A percentile compares a stretch with the other conserved stretches of the same genome.
phyloP scores from a whole-genome alignment of 163 green algal species.

The Trebouxiophyceae sp. region DNA sequence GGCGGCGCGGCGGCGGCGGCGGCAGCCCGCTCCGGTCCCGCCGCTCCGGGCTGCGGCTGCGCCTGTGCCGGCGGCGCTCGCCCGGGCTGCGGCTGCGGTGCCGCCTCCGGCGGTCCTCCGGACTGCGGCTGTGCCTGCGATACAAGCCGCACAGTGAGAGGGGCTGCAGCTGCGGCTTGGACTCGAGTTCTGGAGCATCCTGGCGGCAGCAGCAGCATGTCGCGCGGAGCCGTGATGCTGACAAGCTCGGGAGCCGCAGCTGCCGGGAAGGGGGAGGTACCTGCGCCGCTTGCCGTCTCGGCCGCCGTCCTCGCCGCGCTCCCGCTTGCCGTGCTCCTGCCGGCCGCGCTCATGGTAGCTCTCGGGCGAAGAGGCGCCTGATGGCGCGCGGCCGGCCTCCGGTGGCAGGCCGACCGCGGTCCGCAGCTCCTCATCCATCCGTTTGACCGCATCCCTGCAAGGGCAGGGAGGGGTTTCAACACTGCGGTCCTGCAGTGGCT shows the following conservation, averaged over 20 bases:
- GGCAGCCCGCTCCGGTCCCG: background rate
- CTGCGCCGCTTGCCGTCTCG: conserved; percentile 12
- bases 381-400: background rate
- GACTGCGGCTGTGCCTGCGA: background rate
- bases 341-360: background rate
- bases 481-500: background rate
- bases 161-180: too few relatives aligned
- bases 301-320: conserved; percentile 17
- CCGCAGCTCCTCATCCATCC: conserved; percentile 64
- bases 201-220: too few relatives aligned
- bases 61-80: conserved; percentile 14
- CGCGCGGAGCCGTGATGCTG: too few relatives aligned
- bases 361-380: conserved; percentile 6
- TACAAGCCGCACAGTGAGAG: too few relatives aligned
- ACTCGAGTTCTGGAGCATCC: too few relatives aligned
- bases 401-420: conserved; percentile 25
- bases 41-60: conserved; percentile 8
- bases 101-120: conserved; percentile 3
- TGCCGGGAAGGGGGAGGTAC: background rate
- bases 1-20: conserved; percentile 4
- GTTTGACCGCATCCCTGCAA: conserved; percentile 67
- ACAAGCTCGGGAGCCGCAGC: too few relatives aligned
- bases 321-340: conserved; percentile 14
- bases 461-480: conserved; percentile 40
- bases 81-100: conserved; percentile 1